Base-by-base conservation (phyloP, 208 protist species). In the Acanthamoeba healyi region DNA sequence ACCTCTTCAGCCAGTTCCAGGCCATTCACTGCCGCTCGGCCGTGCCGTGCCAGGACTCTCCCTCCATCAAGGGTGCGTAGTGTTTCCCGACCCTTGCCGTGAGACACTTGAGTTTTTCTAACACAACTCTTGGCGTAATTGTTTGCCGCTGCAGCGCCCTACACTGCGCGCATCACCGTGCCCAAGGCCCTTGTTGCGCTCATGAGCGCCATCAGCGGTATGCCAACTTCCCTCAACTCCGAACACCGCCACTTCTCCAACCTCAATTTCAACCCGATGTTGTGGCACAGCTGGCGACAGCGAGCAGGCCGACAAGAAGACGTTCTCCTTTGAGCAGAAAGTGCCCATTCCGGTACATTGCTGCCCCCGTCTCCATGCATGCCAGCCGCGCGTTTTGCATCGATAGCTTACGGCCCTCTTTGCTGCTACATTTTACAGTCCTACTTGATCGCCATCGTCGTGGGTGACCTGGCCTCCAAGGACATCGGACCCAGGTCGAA, bases 1-100 rank as follows among this genome's bases (percentile, higher is more conserved):
- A 97, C 84, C 38, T 98, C 1, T 98, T 98, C 94, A 97, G 97
- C 34, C 98, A 98, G 95, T 98, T 96, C 94, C 97, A 98, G 95
- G 96, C 96, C 34, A 97, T 97, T 49, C 97, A 98, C 94, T 96
- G 96, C 17, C 90, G 97, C 29, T 94, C 94, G 26, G 65, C 97
- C 29, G 34, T 98, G 29, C 97, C 97, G 77, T 97, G 96, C 86
- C 96, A 97, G 72, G 95, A 97, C 61, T 93, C 94, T 26, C 96
- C 96, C 61, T 91, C 82, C 24, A 82, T 96, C 34, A 96, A 96
- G 61, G 81, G 26, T 29, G 84, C 82, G 54, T 95, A 14, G 3
- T 36, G 6, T 29, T 4, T 36, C 32, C 32, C 32, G 26, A 38
- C 3, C 4, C 29, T 65, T n/a, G 56, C 56, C 56, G 17, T 17